Base-by-base conservation (phyloP, 2,329 filamentous ascomycete species). In the Microthyrium microscopicum region DNA sequence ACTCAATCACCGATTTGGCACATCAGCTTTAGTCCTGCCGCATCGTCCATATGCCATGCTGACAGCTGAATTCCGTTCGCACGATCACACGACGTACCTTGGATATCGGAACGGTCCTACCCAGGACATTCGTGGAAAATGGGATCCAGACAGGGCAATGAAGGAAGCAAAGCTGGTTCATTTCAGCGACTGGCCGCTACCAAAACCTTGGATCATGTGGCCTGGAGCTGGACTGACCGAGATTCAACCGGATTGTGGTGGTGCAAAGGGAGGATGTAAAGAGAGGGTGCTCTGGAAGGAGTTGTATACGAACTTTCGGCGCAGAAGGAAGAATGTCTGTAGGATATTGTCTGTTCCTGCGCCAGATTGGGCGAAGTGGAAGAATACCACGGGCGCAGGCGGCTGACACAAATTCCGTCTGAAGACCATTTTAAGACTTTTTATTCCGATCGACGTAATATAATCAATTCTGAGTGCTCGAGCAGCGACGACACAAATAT, bases 121-220 rank as follows among this genome's bases (percentile, higher is more conserved):
- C 5, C 20, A 22, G 11, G 66, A 66, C 41, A 44, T 54, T 12
- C 52, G 58, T 2, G 68, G 69, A 40, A 42, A 45, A 3, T 80
- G 74, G 72, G 66, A 78, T 44, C 61, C 73, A 0, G 54, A 71
- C 17, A 52, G 48, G 26, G 60, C 62, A 1, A 57, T 68, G 33
- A 60, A 61, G 11, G 70, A 77, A 43, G 69, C 72, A 5, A 78
- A 77, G 40, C 60, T 76, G 4, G 56, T 81, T 2, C 76, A 81
- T 48, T 81, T 80, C 48, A 75, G 69, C 9, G 77, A 82, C 45
- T 77, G 70, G 70, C 77, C 76, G 1, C 43, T 78, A 5, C 73
- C 74, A 1, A 81, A 81, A 42, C 70, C 70, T 3, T 73, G 68
- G 68, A 50, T 68, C 31, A 55, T 61, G 54, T 60, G 55, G 54